phyloP scores from a whole-genome alignment of 2,329 filamentous ascomycete genomes.

The Ceratocystis diversiconidia region DNA sequence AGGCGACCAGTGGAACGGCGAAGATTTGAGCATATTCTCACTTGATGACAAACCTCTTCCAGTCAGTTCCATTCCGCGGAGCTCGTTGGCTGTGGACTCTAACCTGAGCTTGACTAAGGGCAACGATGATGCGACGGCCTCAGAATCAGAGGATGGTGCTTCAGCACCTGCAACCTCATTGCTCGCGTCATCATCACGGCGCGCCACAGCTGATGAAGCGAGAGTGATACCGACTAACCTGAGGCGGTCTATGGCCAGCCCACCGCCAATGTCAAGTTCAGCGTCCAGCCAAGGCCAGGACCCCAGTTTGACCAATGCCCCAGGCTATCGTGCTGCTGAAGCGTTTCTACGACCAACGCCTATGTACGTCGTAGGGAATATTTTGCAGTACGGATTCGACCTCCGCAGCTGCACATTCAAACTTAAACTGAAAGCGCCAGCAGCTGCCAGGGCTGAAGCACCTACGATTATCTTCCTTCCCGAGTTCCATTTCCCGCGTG shows the following conservation, averaged over 20 bases:
- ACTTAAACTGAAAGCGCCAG: slow-evolving; percentile 48
- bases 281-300: slow-evolving; percentile 25
- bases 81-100: slow-evolving; percentile 15
- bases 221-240: slow-evolving; percentile 63
- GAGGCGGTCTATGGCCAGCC: slow-evolving; percentile 54
- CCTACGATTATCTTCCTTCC: slow-evolving; percentile 80
- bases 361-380: slow-evolving; percentile 55
- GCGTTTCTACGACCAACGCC: slow-evolving; percentile 82
- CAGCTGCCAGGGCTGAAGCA: slow-evolving; percentile 36
- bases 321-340: slow-evolving; percentile 79
- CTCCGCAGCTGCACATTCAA: slow-evolving; percentile 64
- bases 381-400: slow-evolving; percentile 66
- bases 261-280: slow-evolving; percentile 46
- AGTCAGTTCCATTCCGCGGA: slow-evolving; percentile 32
- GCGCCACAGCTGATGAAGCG: slow-evolving; percentile 31
- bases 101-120: slow-evolving; percentile 12
- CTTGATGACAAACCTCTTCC: slow-evolving; percentile 58
- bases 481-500: slow-evolving; percentile 78
- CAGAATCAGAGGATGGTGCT: background rate
- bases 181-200: background rate
- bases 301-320: slow-evolving; percentile 45
- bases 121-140: background rate
- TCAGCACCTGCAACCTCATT: background rate
- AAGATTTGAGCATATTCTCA: slow-evolving; percentile 85
- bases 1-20: slow-evolving; percentile 94